Percentiles rank a stretch among this genome's conserved stretches.
Conservation (phyloP, 2,329 filamentous ascomycete species). For the Kalmusia sp. region DNA sequence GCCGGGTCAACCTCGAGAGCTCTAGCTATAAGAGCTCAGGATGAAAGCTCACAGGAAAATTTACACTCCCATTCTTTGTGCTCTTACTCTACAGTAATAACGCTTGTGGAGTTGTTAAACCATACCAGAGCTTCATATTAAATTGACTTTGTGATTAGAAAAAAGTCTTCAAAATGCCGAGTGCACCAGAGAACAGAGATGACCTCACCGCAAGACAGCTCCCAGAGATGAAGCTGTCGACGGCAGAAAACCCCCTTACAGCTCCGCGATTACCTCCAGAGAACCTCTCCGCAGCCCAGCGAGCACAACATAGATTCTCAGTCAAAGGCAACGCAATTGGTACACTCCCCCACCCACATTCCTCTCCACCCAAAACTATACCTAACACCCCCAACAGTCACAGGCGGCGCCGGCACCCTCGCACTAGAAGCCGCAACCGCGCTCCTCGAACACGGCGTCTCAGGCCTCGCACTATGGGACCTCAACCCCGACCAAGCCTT, state of each 20-base stretch:
- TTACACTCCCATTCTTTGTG: neutral
- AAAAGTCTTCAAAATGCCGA: constrained; percentile 5
- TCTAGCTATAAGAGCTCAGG: neutral
- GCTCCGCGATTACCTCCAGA: constrained; percentile 53
- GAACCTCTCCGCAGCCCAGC: constrained; percentile 49
- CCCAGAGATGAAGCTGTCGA: constrained; percentile 58
- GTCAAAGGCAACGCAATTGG: constrained; percentile 62
- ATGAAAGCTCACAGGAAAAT: neutral
- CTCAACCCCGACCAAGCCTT: constrained; percentile 55
- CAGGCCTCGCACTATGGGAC: constrained; percentile 68
- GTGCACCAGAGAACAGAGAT: constrained; percentile 48
- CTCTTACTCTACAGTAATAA: too few relatives aligned
- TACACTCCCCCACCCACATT: constrained; percentile 31
- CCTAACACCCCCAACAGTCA: constrained; percentile 52
- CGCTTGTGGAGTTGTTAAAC: too few relatives aligned
- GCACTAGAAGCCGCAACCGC: constrained; percentile 66
- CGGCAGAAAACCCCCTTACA: constrained; percentile 52
- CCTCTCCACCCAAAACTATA: neutral
- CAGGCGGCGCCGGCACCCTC: constrained; percentile 71
- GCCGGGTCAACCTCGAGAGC: constrained; percentile 4
- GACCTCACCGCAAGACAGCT: constrained; percentile 53
- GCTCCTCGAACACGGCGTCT: constrained; percentile 72
- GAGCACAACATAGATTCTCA: constrained; percentile 57
- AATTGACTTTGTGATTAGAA: too few relatives aligned
- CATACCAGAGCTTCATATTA: neutral